Evolutionary conservation across 2,329 filamentous ascomycete genomes (phyloP).

Genomic region (Akanthomyces uredinophilus): DNA sequence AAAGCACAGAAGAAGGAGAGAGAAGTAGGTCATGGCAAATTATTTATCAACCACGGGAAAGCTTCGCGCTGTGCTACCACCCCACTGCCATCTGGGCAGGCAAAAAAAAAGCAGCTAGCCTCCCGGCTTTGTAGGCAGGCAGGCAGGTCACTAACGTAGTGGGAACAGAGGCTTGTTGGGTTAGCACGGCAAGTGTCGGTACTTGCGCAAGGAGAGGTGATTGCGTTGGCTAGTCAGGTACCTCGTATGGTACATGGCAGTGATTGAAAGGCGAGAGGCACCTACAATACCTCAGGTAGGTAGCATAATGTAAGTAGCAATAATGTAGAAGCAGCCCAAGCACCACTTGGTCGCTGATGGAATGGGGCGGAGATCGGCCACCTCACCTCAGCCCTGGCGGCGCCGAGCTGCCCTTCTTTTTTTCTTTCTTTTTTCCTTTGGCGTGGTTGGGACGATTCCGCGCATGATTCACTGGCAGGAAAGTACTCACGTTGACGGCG

Average conservation of each 20-base stretch:
- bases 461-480: not conserved
- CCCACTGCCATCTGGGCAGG: constrained; percentile 9
- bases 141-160: not conserved
- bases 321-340: not conserved
- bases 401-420: not conserved
- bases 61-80: constrained; percentile 8
- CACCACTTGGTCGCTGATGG: not conserved
- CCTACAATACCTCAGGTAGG: too few species aligned
- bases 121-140: not conserved
- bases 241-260: not conserved
- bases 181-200: not conserved
- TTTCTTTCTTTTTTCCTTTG: too few species aligned
- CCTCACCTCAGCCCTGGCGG: not conserved
- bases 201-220: not conserved
- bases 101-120: not conserved
- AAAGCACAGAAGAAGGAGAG: not conserved
- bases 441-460: not conserved
- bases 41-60: constrained; percentile 12
- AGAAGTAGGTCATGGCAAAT: not conserved
- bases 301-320: too few species aligned
- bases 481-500: not conserved
- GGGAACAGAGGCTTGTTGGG: not conserved
- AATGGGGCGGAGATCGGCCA: constrained; percentile 4
- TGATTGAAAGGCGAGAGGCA: not conserved
- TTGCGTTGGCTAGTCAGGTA: not conserved